These are phyloP conservation scores for Paracoccidioides brasiliensis DNA, from an alignment of 2,329 filamentous ascomycete species.

Conservation along the genomic window DNA sequence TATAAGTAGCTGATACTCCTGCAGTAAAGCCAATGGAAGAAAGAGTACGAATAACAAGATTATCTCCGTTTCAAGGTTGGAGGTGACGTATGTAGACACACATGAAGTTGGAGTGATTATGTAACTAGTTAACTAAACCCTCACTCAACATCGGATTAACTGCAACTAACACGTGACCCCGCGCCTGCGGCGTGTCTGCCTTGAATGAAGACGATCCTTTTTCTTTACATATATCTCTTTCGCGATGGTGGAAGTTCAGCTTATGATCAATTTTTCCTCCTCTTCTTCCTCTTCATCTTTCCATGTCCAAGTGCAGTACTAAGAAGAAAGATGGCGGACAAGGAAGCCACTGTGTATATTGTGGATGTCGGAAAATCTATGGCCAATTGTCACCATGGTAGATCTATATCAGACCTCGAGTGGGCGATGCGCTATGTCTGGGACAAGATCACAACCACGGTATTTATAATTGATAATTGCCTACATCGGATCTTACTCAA, in stretches of 20 bases:
- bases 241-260: neutral
- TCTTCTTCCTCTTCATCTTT: slow-evolving; percentile 1
- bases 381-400: slow-evolving; percentile 56
- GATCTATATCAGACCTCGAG: slow-evolving; percentile 68
- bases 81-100: neutral
- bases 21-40: neutral
- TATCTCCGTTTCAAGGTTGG: neutral
- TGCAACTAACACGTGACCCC: slow-evolving; percentile 32
- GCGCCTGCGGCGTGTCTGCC: slow-evolving; percentile 29
- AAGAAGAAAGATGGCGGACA: slow-evolving; percentile 60
- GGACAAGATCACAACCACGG: slow-evolving; percentile 74
- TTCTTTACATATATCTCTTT: too few relatives aligned
- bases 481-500: neutral
- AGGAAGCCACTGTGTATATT: slow-evolving; percentile 87
- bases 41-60: neutral
- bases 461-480: slow-evolving; percentile 21
- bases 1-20: neutral
- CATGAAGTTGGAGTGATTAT: too few relatives aligned
- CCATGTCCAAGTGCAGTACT: neutral
- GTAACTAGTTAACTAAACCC: slow-evolving; percentile 1
- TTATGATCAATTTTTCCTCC: slow-evolving; percentile 1
- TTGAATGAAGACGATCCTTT: slow-evolving; percentile 8
- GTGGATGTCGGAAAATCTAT: slow-evolving; percentile 82
- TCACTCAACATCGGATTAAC: slow-evolving; percentile 3
- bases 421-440: slow-evolving; percentile 87